These are phyloP conservation scores for Trichoderma brevicompactum DNA, from an alignment of 2,329 filamentous ascomycete species.

Conservation along the genomic window DNA sequence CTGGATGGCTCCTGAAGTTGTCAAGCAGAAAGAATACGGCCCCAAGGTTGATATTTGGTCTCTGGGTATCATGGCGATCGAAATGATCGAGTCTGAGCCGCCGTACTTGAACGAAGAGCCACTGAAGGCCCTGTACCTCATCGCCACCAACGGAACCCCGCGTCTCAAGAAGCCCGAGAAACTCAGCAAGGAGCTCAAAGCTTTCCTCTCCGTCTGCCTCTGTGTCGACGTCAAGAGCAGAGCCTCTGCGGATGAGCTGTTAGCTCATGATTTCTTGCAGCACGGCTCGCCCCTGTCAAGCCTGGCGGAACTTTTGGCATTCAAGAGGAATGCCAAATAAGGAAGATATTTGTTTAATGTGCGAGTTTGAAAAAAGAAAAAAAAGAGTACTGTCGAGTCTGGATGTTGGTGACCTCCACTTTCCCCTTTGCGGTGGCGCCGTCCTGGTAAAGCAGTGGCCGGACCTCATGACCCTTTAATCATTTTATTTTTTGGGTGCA, in stretches of 20 bases:
- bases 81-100: conserved; percentile 99
- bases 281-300: conserved; percentile 83
- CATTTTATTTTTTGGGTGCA: conserved; percentile 23
- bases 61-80: conserved; percentile 98
- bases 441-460: conserved; percentile 21
- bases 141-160: conserved; percentile 96
- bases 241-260: conserved; percentile 86
- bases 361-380: conserved; percentile 29
- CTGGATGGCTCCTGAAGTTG: conserved; percentile 99
- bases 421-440: not conserved
- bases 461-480: conserved; percentile 24
- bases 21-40: conserved; percentile 99
- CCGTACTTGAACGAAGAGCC: conserved; percentile 98
- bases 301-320: conserved; percentile 84
- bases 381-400: conserved; percentile 23
- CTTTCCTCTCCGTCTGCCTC: conserved; percentile 92
- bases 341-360: conserved; percentile 13
- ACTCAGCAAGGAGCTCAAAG: conserved; percentile 95
- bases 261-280: conserved; percentile 92
- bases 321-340: conserved; percentile 75
- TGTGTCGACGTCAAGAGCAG: conserved; percentile 96
- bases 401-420: conserved; percentile 27
- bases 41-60: conserved; percentile 99
- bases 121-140: conserved; percentile 94
- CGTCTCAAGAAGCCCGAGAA: conserved; percentile 98